Evolutionary conservation across 495 filamentous ascomycete species (phyloP).

Genomic region (Aspergillus hancockii): DNA sequence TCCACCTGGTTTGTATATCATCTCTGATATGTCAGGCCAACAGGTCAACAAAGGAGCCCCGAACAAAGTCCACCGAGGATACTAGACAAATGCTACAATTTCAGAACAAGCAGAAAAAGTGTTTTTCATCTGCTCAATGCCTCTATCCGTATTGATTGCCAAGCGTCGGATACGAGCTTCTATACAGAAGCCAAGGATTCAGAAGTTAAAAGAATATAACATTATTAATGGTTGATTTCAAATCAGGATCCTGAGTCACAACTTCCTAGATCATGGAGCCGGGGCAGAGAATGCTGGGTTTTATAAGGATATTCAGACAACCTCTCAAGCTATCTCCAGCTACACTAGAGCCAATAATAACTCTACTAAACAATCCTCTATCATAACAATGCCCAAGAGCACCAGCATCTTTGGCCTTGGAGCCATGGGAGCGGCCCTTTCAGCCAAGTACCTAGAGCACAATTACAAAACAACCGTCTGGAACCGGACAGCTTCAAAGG

Average conservation of each 20-base stretch:
- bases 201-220: not conserved
- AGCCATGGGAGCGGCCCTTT: constrained; percentile 15
- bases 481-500: constrained; percentile 12
- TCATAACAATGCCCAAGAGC: not conserved
- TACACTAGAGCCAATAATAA: too few species aligned
- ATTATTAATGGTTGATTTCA: not conserved
- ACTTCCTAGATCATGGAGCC: not conserved
- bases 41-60: too few species aligned
- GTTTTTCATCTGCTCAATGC: not conserved
- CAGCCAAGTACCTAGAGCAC: constrained; percentile 10
- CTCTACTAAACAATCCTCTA: too few species aligned
- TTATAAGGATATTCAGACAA: not conserved
- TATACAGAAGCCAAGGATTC: not conserved
- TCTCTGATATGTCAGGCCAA: too few species aligned
- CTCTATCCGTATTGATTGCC: not conserved
- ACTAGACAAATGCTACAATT: not conserved
- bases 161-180: not conserved
- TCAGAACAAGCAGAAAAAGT: not conserved
- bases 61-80: not conserved
- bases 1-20: too few species aligned
- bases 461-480: constrained; percentile 15
- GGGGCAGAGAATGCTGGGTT: not conserved
- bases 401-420: constrained; percentile 17
- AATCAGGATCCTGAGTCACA: not conserved
- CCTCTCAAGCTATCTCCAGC: not conserved